phyloP scores from a whole-genome alignment of 2,329 filamentous ascomycete genomes.

The Lasiodiplodia sp. region DNA sequence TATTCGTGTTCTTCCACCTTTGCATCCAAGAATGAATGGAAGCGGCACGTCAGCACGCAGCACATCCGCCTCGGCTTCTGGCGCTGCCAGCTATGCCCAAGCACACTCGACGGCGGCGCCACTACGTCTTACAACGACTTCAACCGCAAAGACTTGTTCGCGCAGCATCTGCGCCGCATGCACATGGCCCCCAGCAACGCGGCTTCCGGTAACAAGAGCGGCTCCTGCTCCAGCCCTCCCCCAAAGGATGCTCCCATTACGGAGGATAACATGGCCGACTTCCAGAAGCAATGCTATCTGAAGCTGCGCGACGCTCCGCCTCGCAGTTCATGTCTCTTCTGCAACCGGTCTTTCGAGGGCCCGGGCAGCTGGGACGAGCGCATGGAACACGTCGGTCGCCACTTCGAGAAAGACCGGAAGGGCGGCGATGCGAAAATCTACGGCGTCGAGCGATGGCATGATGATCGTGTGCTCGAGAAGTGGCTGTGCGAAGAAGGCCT shows the following conservation, averaged over 20 bases:
- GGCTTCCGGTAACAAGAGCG: constrained; percentile 47
- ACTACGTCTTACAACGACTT: constrained; percentile 66
- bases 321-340: constrained; percentile 70
- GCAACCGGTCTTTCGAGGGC: constrained; percentile 69
- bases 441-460: constrained; percentile 37
- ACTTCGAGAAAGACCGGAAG: constrained; percentile 69
- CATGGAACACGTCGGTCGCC: constrained; percentile 87
- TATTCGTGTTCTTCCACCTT: constrained; percentile 80
- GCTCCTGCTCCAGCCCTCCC: constrained; percentile 27
- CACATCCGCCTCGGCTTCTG: constrained; percentile 79
- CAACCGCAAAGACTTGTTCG: constrained; percentile 92
- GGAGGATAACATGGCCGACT: constrained; percentile 62
- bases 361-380: constrained; percentile 75
- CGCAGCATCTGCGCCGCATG: constrained; percentile 87
- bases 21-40: constrained; percentile 91
- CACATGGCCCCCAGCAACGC: constrained; percentile 64
- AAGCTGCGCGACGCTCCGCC: constrained; percentile 69
- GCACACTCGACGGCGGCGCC: constrained; percentile 40
- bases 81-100: constrained; percentile 72
- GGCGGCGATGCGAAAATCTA: constrained; percentile 30
- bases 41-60: constrained; percentile 82
- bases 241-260: constrained; percentile 37
- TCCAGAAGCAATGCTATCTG: constrained; percentile 67
- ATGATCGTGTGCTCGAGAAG: constrained; percentile 41
- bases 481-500: constrained; percentile 52